Percentiles rank a stretch among this genome's conserved stretches.
These are phyloP conservation scores for Fonsecaea monophora DNA, from an alignment of 2,329 filamentous ascomycete species.

Conservation along the genomic window DNA sequence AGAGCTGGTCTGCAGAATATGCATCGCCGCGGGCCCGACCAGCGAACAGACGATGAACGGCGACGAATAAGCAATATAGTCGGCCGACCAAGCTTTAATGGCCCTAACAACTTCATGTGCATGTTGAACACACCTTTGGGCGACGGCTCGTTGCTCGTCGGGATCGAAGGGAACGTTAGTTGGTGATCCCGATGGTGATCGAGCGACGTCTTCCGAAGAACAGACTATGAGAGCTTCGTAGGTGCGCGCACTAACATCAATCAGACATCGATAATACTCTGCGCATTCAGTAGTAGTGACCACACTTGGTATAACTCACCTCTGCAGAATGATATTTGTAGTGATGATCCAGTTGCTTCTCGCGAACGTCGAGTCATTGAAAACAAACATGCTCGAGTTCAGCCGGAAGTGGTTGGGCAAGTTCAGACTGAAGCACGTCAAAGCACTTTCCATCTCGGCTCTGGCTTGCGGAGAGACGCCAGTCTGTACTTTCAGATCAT, in stretches of 20 bases:
- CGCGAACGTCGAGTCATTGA: constrained; percentile 1
- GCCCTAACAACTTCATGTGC: constrained; percentile 13
- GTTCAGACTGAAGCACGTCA: not conserved
- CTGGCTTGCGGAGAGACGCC: not conserved
- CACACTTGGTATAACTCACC: not conserved
- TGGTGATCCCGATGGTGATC: not conserved
- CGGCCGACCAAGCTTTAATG: constrained; percentile 8
- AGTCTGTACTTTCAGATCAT: constrained; percentile 1
- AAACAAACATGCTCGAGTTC: not conserved
- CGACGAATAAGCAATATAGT: constrained; percentile 15
- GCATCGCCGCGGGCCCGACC: constrained; percentile 13
- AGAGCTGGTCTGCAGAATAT: constrained; percentile 1
- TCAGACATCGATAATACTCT: not conserved
- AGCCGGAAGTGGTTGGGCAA: not conserved
- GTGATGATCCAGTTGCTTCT: constrained; percentile 5
- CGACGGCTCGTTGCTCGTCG: constrained; percentile 1
- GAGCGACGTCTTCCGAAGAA: not conserved
- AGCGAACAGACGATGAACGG: constrained; percentile 17
- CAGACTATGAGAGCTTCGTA: not conserved
- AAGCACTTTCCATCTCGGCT: not conserved
- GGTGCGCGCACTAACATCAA: not conserved
- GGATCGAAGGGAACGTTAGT: not conserved
- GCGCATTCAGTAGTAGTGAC: not conserved
- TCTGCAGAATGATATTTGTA: not conserved
- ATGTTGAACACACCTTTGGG: constrained; percentile 11